Evolutionary conservation across 2,329 filamentous ascomycete species (phyloP).

Genomic region (Neonectria ditissima): DNA sequence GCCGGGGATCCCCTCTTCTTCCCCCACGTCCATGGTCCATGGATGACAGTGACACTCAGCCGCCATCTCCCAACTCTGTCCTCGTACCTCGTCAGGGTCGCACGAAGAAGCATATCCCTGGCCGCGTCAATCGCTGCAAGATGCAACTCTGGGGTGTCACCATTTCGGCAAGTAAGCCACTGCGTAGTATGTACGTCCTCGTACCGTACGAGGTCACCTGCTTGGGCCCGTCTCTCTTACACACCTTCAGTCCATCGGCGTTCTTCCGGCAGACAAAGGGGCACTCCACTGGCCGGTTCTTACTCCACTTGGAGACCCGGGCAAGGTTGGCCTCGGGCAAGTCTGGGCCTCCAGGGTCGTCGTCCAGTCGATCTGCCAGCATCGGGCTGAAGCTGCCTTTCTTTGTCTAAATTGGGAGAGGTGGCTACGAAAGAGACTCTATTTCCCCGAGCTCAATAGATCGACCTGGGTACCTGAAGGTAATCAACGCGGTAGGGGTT

Average conservation of each 20-base stretch:
- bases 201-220: neutral
- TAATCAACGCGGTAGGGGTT: slow-evolving; percentile 1
- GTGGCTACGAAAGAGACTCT: slow-evolving; percentile 14
- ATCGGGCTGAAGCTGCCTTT: slow-evolving; percentile 15
- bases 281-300: slow-evolving; percentile 17
- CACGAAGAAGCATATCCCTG: neutral
- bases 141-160: slow-evolving; percentile 1
- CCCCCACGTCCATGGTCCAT: slow-evolving; percentile 23
- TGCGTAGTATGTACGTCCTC: neutral
- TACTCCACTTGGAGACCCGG: neutral
- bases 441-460: slow-evolving; percentile 8
- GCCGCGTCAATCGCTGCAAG: slow-evolving; percentile 5
- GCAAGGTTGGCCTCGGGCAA: neutral
- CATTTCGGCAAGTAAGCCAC: neutral
- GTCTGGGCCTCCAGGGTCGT: slow-evolving; percentile 5
- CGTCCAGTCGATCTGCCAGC: slow-evolving; percentile 14
- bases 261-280: slow-evolving; percentile 19
- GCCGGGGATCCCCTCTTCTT: slow-evolving; percentile 38
- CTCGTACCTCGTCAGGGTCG: neutral
- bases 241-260: slow-evolving; percentile 12
- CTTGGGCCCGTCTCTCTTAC: neutral
- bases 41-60: neutral
- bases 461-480: neutral
- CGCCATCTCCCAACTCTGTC: neutral
- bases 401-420: slow-evolving; percentile 12